These are phyloP conservation scores for Geoglossum glabrum DNA, from an alignment of 495 filamentous ascomycete genomes.

Conservation along the genomic window DNA sequence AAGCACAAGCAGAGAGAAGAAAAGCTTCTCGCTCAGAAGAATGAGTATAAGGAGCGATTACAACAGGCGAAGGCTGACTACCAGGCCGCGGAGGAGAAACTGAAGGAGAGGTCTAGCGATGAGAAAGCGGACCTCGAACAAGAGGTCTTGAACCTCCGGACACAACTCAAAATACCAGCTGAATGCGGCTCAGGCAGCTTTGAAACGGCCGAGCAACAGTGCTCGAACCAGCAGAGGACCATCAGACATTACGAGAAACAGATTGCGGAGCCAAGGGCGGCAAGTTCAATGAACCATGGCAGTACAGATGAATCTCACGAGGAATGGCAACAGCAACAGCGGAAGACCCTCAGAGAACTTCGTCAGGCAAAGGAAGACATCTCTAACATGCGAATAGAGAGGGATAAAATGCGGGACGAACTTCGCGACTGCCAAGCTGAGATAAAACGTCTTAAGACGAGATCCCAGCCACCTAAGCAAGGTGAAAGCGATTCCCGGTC, in stretches of 20 bases:
- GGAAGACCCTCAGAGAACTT: not conserved
- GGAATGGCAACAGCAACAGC: slow-evolving; percentile 1
- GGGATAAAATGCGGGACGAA: not conserved
- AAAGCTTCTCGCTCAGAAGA: not conserved
- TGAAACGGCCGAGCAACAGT: not conserved
- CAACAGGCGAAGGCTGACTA: not conserved
- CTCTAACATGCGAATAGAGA: not conserved
- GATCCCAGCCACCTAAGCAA: not conserved
- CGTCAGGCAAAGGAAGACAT: not conserved
- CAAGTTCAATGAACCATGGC: not conserved
- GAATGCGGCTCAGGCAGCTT: not conserved
- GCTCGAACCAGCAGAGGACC: not conserved
- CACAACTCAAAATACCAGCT: not conserved
- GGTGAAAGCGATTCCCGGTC: not conserved
- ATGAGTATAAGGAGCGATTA: slow-evolving; percentile 3
- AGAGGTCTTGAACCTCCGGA: not conserved
- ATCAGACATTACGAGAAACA: slow-evolving; percentile 2
- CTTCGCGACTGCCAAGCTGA: not conserved
- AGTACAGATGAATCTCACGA: not conserved
- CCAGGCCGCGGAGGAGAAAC: not conserved
- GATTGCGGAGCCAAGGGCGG: not conserved
- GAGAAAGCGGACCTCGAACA: not conserved
- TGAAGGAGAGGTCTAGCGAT: not conserved
- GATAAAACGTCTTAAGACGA: not conserved
- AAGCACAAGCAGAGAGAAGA: slow-evolving; percentile 1